Evolutionary conservation across 2,329 filamentous ascomycete species (phyloP), one percentile per base, ranked within the genome.

Genomic region (Trichoderma asperellum): DNA sequence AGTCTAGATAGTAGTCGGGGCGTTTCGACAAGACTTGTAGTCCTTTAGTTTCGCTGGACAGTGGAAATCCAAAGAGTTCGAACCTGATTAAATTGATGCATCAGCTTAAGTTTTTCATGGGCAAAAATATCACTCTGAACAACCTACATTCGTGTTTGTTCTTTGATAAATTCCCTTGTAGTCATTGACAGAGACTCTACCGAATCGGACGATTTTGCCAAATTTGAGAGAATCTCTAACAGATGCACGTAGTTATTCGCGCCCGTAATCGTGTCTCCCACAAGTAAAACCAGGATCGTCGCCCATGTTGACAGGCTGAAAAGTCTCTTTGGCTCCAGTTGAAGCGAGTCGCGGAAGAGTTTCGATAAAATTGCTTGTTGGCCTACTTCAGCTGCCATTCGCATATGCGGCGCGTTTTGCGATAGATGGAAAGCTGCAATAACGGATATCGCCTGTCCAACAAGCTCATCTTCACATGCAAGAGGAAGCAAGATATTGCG

Each of bases 291-390:
- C 4, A 66, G 52, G 16, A 66, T 66, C 0, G 63, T 66, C 1
- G 53, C 63, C 63, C 63, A 66, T 5, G 63, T 66, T n/a, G 63
- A 66, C 4, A 66, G 63, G 40, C 63, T 66, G 21, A 66, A 66
- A 7, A 66, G 24, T 27, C 53, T 57, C 40, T 29, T 49, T 47
- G 63, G 63, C 40, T 66, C 63, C 0, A 66, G 40, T n/a, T 66
- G 63, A n/a, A 66, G 63, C 29, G 63, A 66, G 11, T 66, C 63
- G 53, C 29, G 63, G 18, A 66, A 66, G 5, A 66, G 29, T n/a
- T 58, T 66, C n/a, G 63, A 66, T 37, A 66, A 24, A 2, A 66
- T 66, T n/a, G 63, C 63, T 32, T 66, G 63, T 29, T 66, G 63
- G 63, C 63, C 63, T 18, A 66, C 53, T 21, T 66, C 63, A 1